These are phyloP conservation scores for Penicillium sp. DNA, from an alignment of 2,329 filamentous ascomycete genomes.

Conservation along the genomic window DNA sequence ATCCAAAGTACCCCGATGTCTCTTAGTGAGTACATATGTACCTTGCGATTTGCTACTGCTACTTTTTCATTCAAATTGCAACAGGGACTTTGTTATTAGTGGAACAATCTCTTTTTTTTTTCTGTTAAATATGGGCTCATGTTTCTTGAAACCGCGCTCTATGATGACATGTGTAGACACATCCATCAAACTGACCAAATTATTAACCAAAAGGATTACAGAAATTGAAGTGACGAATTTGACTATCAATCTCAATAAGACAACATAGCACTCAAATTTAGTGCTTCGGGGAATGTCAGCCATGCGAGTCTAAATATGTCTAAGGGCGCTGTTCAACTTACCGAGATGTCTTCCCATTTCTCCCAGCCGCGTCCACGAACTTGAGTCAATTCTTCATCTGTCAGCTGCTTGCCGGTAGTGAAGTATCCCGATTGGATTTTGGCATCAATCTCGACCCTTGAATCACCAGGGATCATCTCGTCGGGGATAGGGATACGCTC, in stretches of 20 bases:
- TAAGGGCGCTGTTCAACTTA: conserved; percentile 15
- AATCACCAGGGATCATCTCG: conserved; percentile 90
- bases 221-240: not conserved
- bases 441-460: conserved; percentile 95
- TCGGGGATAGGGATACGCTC: conserved; percentile 91
- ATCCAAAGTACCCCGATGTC: not conserved
- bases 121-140: not conserved
- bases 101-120: not conserved
- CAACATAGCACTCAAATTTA: not conserved
- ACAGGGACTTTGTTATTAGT: not conserved
- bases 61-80: not conserved
- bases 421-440: conserved; percentile 92
- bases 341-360: conserved; percentile 54
- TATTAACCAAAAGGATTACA: not conserved
- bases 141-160: not conserved
- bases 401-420: conserved; percentile 86
- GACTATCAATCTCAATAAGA: not conserved
- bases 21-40: conserved; percentile 12
- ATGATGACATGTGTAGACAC: not conserved
- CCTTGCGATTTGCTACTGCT: conserved; percentile 5
- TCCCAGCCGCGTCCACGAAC: conserved; percentile 93
- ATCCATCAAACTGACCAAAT: not conserved
- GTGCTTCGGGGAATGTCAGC: conserved; percentile 17
- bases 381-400: conserved; percentile 75
- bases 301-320: not conserved